phyloP scores from a whole-genome alignment of 2,329 filamentous ascomycete species.

The Fusarium tricinctum region DNA sequence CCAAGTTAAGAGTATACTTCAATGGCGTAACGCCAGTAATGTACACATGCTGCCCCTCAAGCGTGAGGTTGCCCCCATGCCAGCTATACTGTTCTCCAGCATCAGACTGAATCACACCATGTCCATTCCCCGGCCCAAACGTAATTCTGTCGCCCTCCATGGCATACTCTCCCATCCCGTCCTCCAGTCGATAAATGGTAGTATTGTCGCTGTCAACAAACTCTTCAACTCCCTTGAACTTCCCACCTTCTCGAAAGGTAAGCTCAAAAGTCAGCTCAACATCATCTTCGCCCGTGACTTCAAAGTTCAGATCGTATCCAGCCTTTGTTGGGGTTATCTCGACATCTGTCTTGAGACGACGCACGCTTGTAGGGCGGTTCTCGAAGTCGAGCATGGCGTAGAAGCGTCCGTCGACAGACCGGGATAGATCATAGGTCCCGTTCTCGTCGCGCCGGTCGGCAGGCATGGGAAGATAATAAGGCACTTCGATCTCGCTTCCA shows the following conservation, averaged over 20 bases:
- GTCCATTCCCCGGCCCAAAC: slow-evolving; percentile 12
- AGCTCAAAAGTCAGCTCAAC: slow-evolving; percentile 31
- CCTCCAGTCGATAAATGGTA: slow-evolving; percentile 5
- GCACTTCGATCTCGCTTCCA: slow-evolving; percentile 21
- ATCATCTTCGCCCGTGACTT: slow-evolving; percentile 27
- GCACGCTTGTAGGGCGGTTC: slow-evolving; percentile 17
- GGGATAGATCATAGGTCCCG: slow-evolving; percentile 17
- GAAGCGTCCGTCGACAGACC: slow-evolving; percentile 19
- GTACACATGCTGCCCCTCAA: slow-evolving; percentile 16
- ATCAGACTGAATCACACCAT: slow-evolving; percentile 6
- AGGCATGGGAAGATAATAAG: slow-evolving; percentile 26
- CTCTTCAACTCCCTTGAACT: slow-evolving; percentile 22
- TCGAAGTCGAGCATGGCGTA: slow-evolving; percentile 29
- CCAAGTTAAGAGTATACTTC: slow-evolving; percentile 28
- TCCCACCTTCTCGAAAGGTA: slow-evolving; percentile 21
- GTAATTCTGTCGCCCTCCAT: slow-evolving; percentile 6
- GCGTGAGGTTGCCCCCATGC: slow-evolving; percentile 18
- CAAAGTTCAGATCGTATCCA: slow-evolving; percentile 22
- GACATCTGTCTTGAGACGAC: slow-evolving; percentile 25
- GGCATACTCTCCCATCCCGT: slow-evolving; percentile 17
- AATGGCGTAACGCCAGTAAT: slow-evolving; percentile 21
- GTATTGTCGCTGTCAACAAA: slow-evolving; percentile 23
- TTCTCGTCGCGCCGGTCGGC: slow-evolving; percentile 10
- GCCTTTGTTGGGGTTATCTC: slow-evolving; percentile 12
- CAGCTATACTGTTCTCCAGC: slow-evolving; percentile 29